Evolutionary conservation across 2,329 filamentous ascomycete species (phyloP).

Genomic region (Lecanoromycetidae sp.): DNA sequence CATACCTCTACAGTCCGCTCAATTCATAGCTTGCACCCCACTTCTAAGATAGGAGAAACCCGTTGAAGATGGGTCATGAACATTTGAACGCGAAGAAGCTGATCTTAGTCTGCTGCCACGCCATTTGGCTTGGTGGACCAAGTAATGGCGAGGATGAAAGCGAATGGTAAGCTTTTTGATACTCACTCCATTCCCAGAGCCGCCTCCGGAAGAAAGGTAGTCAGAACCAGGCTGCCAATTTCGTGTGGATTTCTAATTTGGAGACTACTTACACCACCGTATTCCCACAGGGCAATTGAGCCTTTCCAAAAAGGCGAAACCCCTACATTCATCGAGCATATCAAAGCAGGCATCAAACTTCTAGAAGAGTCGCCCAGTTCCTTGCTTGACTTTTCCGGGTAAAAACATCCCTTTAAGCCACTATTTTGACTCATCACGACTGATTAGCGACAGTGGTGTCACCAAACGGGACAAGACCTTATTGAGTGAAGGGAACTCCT

Average conservation of each 20-base stretch:
- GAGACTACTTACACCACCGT: conserved; percentile 19
- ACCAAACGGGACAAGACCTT: conserved; percentile 45
- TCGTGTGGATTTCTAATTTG: conserved; percentile 7
- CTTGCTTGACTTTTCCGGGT: conserved; percentile 64
- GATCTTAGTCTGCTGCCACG: conserved; percentile 74
- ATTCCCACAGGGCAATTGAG: conserved; percentile 53
- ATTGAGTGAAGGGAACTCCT: conserved; percentile 52
- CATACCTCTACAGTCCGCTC: too few relatives aligned
- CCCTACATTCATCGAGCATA: conserved; percentile 65
- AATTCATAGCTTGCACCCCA: too few relatives aligned
- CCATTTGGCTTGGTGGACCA: conserved; percentile 56
- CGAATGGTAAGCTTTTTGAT: conserved; percentile 42
- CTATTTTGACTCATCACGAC: background rate
- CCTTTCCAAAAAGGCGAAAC: conserved; percentile 68
- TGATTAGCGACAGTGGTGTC: conserved; percentile 38
- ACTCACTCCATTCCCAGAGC: background rate
- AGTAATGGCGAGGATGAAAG: conserved; percentile 41
- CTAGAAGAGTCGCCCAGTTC: conserved; percentile 37
- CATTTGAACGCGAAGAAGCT: too few relatives aligned
- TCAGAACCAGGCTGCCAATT: too few relatives aligned
- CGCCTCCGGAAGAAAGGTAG: background rate
- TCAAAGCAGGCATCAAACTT: conserved; percentile 49
- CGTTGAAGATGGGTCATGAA: conserved; percentile 18
- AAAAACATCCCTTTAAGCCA: conserved; percentile 17
- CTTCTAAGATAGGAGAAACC: too few relatives aligned